phyloP scores from a whole-genome alignment of 2,329 filamentous ascomycete genomes.

The Xylogone sp. region DNA sequence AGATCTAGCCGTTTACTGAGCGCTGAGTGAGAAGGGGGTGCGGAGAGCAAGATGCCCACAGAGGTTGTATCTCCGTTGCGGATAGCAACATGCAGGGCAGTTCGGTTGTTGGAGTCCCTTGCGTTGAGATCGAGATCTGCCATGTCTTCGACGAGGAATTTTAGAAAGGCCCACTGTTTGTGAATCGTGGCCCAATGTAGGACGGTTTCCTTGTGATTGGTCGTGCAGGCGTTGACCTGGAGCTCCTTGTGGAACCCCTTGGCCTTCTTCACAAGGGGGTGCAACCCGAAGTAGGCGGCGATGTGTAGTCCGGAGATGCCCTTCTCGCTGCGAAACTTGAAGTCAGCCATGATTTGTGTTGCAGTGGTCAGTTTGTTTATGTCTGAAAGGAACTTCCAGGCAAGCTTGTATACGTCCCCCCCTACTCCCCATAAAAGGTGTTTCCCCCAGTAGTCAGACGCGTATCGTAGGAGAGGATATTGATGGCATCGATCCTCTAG shows the following conservation, averaged over 20 bases:
- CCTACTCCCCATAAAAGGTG: not conserved
- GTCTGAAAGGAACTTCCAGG: slow-evolving; percentile 4
- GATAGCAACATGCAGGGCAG: slow-evolving; percentile 1
- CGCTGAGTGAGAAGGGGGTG: no score
- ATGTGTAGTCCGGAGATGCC: slow-evolving; percentile 3
- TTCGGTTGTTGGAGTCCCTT: slow-evolving; percentile 1
- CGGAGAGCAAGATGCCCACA: not conserved
- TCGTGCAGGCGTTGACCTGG: slow-evolving; percentile 4
- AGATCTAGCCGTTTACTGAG: slow-evolving; percentile 1
- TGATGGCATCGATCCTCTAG: not conserved
- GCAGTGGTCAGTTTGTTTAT: not conserved
- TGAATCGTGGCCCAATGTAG: slow-evolving; percentile 6
- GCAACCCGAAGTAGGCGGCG: slow-evolving; percentile 5
- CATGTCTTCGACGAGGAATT: slow-evolving; percentile 3
- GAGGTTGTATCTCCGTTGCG: slow-evolving; percentile 2
- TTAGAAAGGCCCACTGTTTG: not conserved
- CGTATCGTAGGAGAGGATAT: not conserved
- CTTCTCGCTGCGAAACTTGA: not conserved
- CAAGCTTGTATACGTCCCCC: not conserved
- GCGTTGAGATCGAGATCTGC: slow-evolving; percentile 4
- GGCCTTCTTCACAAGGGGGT: slow-evolving; percentile 1
- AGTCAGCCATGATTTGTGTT: slow-evolving; percentile 1
- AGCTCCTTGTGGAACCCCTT: not conserved
- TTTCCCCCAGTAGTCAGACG: slow-evolving; percentile 1
- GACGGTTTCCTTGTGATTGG: slow-evolving; percentile 2